Evolutionary conservation across 352 stramenopile genomes (phyloP), one percentile per base, ranked within the genome.

Genomic region (Globisporangium ultimum): DNA sequence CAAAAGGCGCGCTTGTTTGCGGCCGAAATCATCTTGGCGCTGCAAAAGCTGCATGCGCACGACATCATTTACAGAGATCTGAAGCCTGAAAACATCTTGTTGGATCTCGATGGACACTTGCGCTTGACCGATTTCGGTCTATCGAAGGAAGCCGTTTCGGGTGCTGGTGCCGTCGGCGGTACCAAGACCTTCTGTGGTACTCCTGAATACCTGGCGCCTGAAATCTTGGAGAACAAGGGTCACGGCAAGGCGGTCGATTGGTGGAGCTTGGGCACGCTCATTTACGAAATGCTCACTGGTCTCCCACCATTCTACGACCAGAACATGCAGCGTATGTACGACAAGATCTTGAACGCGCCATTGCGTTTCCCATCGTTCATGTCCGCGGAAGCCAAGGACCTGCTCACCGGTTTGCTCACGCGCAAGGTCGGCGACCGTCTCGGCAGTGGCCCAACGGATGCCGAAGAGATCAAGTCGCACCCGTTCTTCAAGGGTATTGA

Each of bases 1-100:
- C 84, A 91, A 61, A 94, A 96, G 69, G 87, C 88, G 60, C 84
- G 87, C 55, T 67, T 98, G 43, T 98, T 98, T 67, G 88, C 87
- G 3, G 94, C 94, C 14, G 94, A 98, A 69, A 98, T 98, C 67
- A 86, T 95, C 52, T 72, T 97, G n/a, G 94, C 87, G 22, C 79
- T 98, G 47, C 87, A 96, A 62, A 89, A 91, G 61, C 71, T 98
- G 52, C 94, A 98, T 83, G 84, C 85, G 63, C 87, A 95, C 72
- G 88, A 98, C 72, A 98, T 98, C 66, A 96, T 98, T 40, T 98
- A 98, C 79, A 84, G 92, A 74, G 96, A 98, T 69, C 78, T 98
- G 42, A 98, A 98, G 78, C 95, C 95, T 2, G 94, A 98, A 68
- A 98, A 98, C 75, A 93, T 98, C 45, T 74, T 97, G 54, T 74